Evolutionary conservation across 208 protist species (phyloP).

Genomic region (Leishmania gerbilli): DNA sequence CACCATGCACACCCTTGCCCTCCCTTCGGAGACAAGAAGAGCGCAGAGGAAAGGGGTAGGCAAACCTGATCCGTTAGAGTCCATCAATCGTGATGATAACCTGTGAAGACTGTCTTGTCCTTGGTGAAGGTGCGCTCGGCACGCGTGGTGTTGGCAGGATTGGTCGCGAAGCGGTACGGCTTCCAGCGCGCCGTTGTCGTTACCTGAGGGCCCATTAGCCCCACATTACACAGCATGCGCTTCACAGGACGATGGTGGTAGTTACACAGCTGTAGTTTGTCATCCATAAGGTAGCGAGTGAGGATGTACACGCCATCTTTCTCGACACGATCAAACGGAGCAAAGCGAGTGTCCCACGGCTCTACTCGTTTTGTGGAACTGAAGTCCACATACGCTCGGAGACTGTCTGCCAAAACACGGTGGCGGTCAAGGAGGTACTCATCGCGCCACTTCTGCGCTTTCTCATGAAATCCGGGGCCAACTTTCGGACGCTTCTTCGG

Average conservation of each 20-base stretch:
- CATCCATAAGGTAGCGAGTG: slow-evolving; percentile 87
- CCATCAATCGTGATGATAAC: slow-evolving; percentile 74
- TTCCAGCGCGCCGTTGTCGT: slow-evolving; percentile 88
- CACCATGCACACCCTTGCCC: too few species aligned
- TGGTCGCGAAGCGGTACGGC: slow-evolving; percentile 79
- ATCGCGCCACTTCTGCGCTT: slow-evolving; percentile 89
- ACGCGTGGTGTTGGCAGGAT: slow-evolving; percentile 71
- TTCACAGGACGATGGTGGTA: slow-evolving; percentile 90
- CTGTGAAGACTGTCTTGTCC: slow-evolving; percentile 82
- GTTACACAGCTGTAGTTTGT: slow-evolving; percentile 90
- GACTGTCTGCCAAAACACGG: slow-evolving; percentile 81
- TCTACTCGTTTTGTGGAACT: slow-evolving; percentile 81
- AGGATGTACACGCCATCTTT: slow-evolving; percentile 90
- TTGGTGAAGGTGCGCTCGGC: slow-evolving; percentile 81
- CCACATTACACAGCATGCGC: slow-evolving; percentile 87
- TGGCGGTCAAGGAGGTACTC: slow-evolving; percentile 90
- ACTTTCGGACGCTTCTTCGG: slow-evolving; percentile 92
- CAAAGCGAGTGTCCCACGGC: slow-evolving; percentile 91
- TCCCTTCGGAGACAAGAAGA: not conserved
- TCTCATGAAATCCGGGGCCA: slow-evolving; percentile 84
- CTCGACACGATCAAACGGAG: slow-evolving; percentile 88
- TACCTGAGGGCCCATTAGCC: slow-evolving; percentile 85
- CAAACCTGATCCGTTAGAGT: not conserved
- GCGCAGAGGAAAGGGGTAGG: not conserved
- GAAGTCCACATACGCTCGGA: slow-evolving; percentile 89